These are phyloP conservation scores for Tricholoma sp. DNA, from an alignment of 768 basidiomycete genomes.

Conservation along the genomic window DNA sequence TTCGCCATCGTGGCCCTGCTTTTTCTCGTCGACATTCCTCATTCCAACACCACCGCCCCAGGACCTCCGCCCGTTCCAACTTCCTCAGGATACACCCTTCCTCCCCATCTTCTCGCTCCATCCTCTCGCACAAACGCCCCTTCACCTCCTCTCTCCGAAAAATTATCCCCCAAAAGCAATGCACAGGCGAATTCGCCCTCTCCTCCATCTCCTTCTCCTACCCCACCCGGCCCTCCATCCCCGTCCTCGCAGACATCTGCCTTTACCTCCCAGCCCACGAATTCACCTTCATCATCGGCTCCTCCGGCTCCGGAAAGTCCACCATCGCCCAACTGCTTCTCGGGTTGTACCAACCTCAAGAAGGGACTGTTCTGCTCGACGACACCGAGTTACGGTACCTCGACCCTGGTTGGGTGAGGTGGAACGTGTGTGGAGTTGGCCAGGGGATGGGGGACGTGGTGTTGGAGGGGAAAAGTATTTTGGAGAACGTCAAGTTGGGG, in stretches of 20 bases:
- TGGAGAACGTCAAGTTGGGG: slow-evolving; percentile 85
- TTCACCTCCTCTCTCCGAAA: slow-evolving; percentile 39
- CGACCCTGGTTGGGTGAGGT: slow-evolving; percentile 44
- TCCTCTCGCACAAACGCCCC: slow-evolving; percentile 14
- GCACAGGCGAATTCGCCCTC: slow-evolving; percentile 73
- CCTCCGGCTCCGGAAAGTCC: slow-evolving; percentile 91
- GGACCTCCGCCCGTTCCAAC: neutral
- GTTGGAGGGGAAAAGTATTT: slow-evolving; percentile 75
- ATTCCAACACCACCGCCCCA: neutral
- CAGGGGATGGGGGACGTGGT: slow-evolving; percentile 52
- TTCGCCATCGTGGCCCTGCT: slow-evolving; percentile 68
- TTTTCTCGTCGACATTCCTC: slow-evolving; percentile 50
- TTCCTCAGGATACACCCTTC: neutral
- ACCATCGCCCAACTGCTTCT: slow-evolving; percentile 83
- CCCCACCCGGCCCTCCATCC: slow-evolving; percentile 54
- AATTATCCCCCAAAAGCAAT: slow-evolving; percentile 52
- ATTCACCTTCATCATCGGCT: slow-evolving; percentile 86
- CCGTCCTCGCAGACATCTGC: slow-evolving; percentile 60
- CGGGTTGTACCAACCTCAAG: slow-evolving; percentile 62
- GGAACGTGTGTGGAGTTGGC: slow-evolving; percentile 69
- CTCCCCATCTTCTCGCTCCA: slow-evolving; percentile 7
- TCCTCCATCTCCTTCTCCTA: slow-evolving; percentile 78
- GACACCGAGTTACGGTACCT: slow-evolving; percentile 69
- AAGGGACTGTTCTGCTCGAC: slow-evolving; percentile 73
- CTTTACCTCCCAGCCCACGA: slow-evolving; percentile 71